Evolutionary conservation across 2,329 filamentous ascomycete species (phyloP), one percentile per base, ranked within the genome.

Genomic region (Ophiocordyceps camponoti-saundersi): DNA sequence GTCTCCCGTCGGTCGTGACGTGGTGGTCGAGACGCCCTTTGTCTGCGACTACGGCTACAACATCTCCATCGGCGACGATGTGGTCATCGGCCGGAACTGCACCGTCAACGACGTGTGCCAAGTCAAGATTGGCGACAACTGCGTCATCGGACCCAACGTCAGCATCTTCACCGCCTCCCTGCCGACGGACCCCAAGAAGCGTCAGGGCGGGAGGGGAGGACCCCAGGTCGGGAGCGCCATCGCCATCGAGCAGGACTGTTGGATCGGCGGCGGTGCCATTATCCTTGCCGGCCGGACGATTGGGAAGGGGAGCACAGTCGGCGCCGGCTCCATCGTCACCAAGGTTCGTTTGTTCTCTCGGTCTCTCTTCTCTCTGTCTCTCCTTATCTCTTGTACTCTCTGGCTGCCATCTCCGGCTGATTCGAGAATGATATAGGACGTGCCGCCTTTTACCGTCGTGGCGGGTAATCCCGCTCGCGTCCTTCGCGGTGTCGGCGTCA

Each of bases 31-130:
- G 57, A 79, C 85, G 3, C 90, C 90, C 0, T 96, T 98, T 61
- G 80, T 74, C 44, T 95, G 90, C 60, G 88, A 95, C 57, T 95
- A 95, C 57, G 92, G 92, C 1, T 96, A 95, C 66, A 96, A 98
- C 61, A 83, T 96, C 55, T 75, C 76, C 44, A 84, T 98, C 53
- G 89, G 85, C 13, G 82, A 89, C 54, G 81, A 92, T 52, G 86
- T 93, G 3, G 76, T 81, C 47, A 84, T 98, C 53, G 85, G 83
- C 18, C 76, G 85, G 47, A 84, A 86, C 56, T 95, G 89, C 62
- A 81, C 80, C 23, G 82, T 96, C 57, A 78, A 89, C 48, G 92
- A 98, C 60, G 81, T 88, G n/a, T 84, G 81, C 59, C 73, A 80
- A 52, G 83, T 96, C 50, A 79, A 71, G 44, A 88, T 96, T 56